Evolutionary conservation across 768 basidiomycete species (phyloP).

Genomic region (Calocera viscosa): DNA sequence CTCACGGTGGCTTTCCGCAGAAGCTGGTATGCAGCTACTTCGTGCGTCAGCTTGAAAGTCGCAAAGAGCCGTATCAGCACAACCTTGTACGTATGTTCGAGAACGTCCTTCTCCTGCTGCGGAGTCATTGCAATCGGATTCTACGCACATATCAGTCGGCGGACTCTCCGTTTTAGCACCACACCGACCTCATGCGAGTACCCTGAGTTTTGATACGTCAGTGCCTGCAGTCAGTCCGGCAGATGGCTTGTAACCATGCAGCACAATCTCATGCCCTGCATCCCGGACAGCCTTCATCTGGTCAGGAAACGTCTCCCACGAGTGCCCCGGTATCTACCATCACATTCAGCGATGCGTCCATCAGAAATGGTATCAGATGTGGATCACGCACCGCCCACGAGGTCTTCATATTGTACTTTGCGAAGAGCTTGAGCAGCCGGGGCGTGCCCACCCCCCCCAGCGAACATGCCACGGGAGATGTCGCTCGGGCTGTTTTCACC

Average conservation of each 20-base stretch:
- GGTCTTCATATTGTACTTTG: conserved; percentile 26
- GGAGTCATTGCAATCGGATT: conserved; percentile 25
- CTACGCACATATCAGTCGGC: background rate
- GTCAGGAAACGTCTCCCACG: conserved; percentile 25
- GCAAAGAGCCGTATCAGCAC: background rate
- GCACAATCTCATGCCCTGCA: conserved; percentile 27
- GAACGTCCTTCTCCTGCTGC: conserved; percentile 26
- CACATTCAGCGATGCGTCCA: background rate
- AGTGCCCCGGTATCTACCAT: background rate
- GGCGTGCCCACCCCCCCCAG: conserved; percentile 27
- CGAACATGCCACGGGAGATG: conserved; percentile 41
- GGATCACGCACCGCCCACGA: conserved; percentile 21
- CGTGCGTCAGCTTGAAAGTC: background rate
- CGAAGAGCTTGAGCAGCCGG: conserved; percentile 27
- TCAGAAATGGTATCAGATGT: conserved; percentile 10
- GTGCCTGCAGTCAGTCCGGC: background rate
- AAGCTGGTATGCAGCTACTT: conserved; percentile 23
- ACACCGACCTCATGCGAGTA: conserved; percentile 26
- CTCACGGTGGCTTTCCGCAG: conserved; percentile 16
- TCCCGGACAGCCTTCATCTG: conserved; percentile 27
- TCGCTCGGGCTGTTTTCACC: conserved; percentile 58
- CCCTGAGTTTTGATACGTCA: conserved; percentile 14
- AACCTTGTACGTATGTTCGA: conserved; percentile 22
- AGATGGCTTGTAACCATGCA: background rate
- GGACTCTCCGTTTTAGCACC: background rate